These are phyloP conservation scores for Aegilops speltoides DNA, from an alignment of 176 grass and related monocot genomes.

Conservation along the genomic window DNA sequence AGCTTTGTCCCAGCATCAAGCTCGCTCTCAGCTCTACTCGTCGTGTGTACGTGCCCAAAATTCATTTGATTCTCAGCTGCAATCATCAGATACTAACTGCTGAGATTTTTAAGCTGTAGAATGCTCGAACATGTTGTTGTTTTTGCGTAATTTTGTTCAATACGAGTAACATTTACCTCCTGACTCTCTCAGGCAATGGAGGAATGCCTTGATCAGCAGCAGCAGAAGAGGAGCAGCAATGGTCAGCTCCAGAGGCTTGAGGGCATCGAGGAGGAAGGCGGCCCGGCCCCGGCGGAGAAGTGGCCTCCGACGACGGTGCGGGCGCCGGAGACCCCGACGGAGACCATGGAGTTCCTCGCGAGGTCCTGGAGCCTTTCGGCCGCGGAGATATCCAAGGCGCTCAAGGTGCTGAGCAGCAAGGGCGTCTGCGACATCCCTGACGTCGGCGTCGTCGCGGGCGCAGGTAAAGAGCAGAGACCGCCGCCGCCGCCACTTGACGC, in stretches of 20 bases:
- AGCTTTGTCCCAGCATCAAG: conserved; percentile 1
- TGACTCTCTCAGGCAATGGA: conserved; percentile 46
- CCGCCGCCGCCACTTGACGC: background rate
- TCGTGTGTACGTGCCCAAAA: background rate
- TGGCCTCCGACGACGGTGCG: conserved; percentile 49
- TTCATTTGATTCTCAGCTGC: background rate
- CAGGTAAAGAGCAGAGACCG: conserved; percentile 14
- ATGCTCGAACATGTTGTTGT: background rate
- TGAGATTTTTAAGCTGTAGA: background rate
- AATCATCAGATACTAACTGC: background rate
- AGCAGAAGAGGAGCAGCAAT: conserved; percentile 29
- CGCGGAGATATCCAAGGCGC: conserved; percentile 81
- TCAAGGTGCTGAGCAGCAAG: conserved; percentile 61
- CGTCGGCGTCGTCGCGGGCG: background rate
- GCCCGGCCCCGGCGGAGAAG: conserved; percentile 16
- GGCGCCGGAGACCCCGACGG: conserved; percentile 84
- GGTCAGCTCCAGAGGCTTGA: conserved; percentile 47
- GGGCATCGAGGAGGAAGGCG: conserved; percentile 77
- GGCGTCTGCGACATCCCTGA: conserved; percentile 13
- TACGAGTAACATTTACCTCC: background rate
- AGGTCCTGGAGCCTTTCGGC: conserved; percentile 92
- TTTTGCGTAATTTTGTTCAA: background rate
- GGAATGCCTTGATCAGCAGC: conserved; percentile 33
- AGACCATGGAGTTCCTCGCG: conserved; percentile 93
- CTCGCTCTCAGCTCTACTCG: background rate